Evolutionary conservation across 1,284 basidiomycete species (phyloP), one percentile per base, ranked within the genome.

Genomic region (Hymenochaete sp.): DNA sequence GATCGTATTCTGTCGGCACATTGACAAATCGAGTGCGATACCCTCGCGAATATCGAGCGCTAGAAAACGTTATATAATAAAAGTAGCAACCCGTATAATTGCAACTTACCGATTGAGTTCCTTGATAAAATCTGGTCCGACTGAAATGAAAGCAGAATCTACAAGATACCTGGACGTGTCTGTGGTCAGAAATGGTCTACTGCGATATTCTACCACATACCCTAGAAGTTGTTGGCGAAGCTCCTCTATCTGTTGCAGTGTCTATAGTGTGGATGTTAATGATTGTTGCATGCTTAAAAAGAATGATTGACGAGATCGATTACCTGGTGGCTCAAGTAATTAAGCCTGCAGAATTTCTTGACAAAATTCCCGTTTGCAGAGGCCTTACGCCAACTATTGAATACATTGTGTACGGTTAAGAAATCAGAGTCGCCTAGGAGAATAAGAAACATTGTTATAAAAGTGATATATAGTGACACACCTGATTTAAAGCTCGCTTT

Each of bases 191-290:
- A 37, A 35, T 40, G 24, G 46, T 47, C 41, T 47, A 33, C 27
- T 6, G 28, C 36, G 19, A 14, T 14, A 31, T 35, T 3, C 24
- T 16, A 21, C 19, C 22, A 56, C 66, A 53, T 55, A 88, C 73
- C 85, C 79, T 32, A 98, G 70, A 55, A 96, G 86, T 62, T 98
- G 95, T 58, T 96, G 92, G 4, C 95, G 81, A 24, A 98, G 72
- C 59, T 98, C 96, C 61, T 98, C 96, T 39, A 98, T 96, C 62
- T 97, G 92, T 62, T 92, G 82, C 47, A 99, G 66, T 57, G 92
- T 97, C 79, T 93, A 62, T 2, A 33, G n/a, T n/a, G n/a, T n/a
- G 18, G 5, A 16, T 19, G 19, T 38, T 38, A 33, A 24, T 40
- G 28, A 27, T 36, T 18, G 10, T 25, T n/a, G 1, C 18, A 26